Evolutionary conservation across 1,284 basidiomycete genomes (phyloP), one percentile per base, ranked within the genome.

Genomic region (Gomphus bonarii): DNA sequence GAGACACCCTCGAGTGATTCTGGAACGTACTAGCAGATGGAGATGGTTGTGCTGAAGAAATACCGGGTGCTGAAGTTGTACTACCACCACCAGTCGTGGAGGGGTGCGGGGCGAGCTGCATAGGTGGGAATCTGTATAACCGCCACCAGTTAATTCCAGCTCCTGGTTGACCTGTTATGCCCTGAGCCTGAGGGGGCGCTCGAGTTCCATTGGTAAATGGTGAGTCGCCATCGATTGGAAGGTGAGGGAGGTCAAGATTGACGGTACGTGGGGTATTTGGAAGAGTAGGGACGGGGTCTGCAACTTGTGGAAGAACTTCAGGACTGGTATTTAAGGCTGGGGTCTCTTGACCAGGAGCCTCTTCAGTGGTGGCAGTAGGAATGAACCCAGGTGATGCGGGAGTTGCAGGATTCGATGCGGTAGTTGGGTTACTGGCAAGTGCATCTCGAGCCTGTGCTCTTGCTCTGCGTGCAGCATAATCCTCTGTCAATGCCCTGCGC

Each of bases 81-180:
- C n/a, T 40, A 58, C 61, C 36, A 59, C 62, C 8, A 54, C 56
- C 55, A 46, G 57, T 7, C 53, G 65, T 62, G 38, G 61, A 14
- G 12, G 55, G n/a, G 18, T 56, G 40, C 36, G 64, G 65, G 25
- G 65, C 67, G 3, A 74, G 69, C n/a, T 69, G 67, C 60, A 86
- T 81, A 36, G 84, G 75, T 8, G 84, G 84, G 71, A 88, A 90
- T 38, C 85, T 76, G 66, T 88, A 88, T 63, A 88, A 70, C 59
- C 88, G 74, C 88, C 87, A 89, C 79, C 86, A 85, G 66, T 88
- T 88, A 59, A 88, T 81, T 14, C 84, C 75, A 30, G 77, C 79
- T 14, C 64, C 61, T 7, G 63, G 59, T 48, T 65, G 57, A 43
- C 61, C 55, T 38, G 59, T 55, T 22, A 53, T 58, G 59, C 55